Base-by-base conservation (phyloP, 2,329 filamentous ascomycete genomes). In the Corniculantispora saksenae region DNA sequence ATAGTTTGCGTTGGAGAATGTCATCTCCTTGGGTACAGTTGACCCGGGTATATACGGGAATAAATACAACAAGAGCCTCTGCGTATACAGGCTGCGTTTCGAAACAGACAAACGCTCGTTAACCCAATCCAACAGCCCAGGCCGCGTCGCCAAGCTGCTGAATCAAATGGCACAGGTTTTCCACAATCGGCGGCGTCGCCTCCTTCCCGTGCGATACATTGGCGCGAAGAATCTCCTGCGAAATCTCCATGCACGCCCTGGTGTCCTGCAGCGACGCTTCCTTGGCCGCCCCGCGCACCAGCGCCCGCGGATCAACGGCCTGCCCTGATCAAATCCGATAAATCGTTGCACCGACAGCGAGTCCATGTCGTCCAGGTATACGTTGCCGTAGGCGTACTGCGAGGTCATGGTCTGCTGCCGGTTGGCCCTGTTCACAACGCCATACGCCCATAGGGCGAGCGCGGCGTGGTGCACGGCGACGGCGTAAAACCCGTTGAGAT, bases 401-500 rank as follows among this genome's bases (percentile, higher is more conserved):
- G 72, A 64, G 3, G 72, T 64, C 15, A 72, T 59, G 67, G 72
- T 72, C 69, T 78, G 68, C 73, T 71, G 72, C 10, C 71, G 69
- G 57, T 70, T 73, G 17, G 83, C 81, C 67, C 78, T 76, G 23
- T 78, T 81, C 7, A 89, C 80, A 0, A 91, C 84, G 0, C 89
- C 88, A 69, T 89, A 91, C 0, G 85, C 84, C 91, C 91, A 93
- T 48, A 92, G 78, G 0, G 86, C 85, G 5, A 93, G 78, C 15
- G 84, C 83, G 4, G 88, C 89, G 72, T 92, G 89, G 71, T 91
- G 90, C 0, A 91, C 83, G 0, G 85, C 87, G 8, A 92, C 85
- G 0, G 89, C 88, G 67, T 87, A 85, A 72, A 92, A 91, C 67
- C 89, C 87, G 51, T 86, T 84, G 3, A 91, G 74, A 13, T 84